A percentile compares a stretch with the other conserved stretches of the same genome.
Conservation (phyloP, 352 stramenopile genomes). For the Phytopythium mirpurense region DNA sequence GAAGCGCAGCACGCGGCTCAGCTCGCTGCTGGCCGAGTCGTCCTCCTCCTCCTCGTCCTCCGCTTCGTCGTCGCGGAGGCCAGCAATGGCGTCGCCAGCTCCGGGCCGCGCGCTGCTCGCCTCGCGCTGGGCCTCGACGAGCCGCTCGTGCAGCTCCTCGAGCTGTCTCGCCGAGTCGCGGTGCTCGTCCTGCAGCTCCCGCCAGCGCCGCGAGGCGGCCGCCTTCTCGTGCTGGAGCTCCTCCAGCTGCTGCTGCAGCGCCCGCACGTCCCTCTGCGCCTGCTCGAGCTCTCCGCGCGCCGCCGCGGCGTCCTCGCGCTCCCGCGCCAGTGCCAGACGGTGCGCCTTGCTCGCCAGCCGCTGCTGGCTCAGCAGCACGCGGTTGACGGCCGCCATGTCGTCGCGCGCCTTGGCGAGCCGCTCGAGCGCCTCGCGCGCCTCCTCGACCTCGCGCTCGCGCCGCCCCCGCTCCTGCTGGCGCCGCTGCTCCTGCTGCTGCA, state of each 20-base stretch:
- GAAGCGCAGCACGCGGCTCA: slow-evolving; percentile 3
- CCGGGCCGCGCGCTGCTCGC: slow-evolving; percentile 6
- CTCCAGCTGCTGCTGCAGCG: slow-evolving; percentile 18
- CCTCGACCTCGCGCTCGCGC: slow-evolving; percentile 9
- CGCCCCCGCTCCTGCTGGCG: slow-evolving; percentile 12
- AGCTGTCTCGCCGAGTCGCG: slow-evolving; percentile 36
- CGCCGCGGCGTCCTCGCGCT: slow-evolving; percentile 12
- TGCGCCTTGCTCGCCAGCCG: slow-evolving; percentile 6
- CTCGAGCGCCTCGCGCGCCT: slow-evolving; percentile 16
- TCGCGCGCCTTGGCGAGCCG: slow-evolving; percentile 21
- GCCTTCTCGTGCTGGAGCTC: slow-evolving; percentile 40
- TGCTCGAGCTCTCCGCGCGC: slow-evolving; percentile 13
- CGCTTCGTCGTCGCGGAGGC: not conserved
- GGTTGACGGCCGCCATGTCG: slow-evolving; percentile 36
- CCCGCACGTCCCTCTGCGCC: slow-evolving; percentile 6
- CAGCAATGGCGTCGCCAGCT: not conserved
- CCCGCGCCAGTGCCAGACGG: slow-evolving; percentile 2
- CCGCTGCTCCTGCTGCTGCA: slow-evolving; percentile 9
- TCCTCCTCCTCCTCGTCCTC: not conserved
- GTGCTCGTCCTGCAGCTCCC: slow-evolving; percentile 50
- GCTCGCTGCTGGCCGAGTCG: slow-evolving; percentile 2
- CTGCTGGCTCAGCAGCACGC: slow-evolving; percentile 26
- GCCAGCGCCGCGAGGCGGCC: slow-evolving; percentile 25
- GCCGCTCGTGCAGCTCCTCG: slow-evolving; percentile 49
- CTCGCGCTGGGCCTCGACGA: slow-evolving; percentile 25